phyloP scores from a whole-genome alignment of 257 asterid genomes.

The Parsonsia alboflavescens region DNA sequence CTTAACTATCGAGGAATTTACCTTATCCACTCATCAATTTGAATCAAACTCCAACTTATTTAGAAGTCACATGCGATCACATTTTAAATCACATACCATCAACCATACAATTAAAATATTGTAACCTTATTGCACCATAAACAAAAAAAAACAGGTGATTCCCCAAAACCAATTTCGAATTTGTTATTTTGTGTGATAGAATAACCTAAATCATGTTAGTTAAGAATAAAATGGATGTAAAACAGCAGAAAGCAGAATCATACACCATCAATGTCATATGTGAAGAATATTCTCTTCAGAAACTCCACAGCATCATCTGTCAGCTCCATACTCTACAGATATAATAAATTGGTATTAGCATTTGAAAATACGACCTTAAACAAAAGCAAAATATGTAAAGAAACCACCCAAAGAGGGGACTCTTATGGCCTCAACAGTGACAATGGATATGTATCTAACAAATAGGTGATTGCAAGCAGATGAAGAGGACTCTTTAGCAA shows the following conservation, averaged over 20 bases:
- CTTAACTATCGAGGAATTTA: neutral
- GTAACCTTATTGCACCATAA: too few species aligned
- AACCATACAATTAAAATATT: neutral
- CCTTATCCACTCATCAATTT: neutral
- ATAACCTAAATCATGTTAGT: neutral
- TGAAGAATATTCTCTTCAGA: conserved; percentile 59
- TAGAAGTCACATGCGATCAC: neutral
- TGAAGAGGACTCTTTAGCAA: neutral
- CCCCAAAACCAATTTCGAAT: neutral
- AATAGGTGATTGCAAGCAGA: neutral
- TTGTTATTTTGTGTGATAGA: neutral
- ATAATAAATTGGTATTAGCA: conserved; percentile 1
- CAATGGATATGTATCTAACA: too few species aligned
- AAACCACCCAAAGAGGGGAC: neutral
- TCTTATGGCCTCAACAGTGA: neutral
- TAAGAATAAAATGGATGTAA: neutral
- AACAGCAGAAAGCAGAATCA: conserved; percentile 24
- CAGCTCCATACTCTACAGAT: conserved; percentile 82
- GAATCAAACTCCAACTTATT: neutral
- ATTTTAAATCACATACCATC: neutral
- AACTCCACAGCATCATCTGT: conserved; percentile 82
- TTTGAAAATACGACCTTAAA: neutral
- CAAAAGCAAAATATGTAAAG: neutral
- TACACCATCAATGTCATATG: conserved; percentile 83
- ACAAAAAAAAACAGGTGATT: neutral